Conservation (phyloP, 305 asterid genomes). For the Solanum hybrid region DNA sequence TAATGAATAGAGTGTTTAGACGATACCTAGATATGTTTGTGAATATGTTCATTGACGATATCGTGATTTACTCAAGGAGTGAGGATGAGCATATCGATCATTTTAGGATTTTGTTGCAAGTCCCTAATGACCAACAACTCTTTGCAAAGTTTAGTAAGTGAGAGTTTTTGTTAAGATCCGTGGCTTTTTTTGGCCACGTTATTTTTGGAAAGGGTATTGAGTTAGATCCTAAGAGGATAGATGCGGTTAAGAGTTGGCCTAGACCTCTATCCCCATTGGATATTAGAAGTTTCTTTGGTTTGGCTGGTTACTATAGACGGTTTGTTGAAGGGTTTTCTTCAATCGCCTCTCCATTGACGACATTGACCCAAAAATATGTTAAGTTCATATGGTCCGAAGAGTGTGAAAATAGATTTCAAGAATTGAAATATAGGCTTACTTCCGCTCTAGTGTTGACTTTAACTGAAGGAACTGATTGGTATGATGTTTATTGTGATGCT, state of each 20-base stretch:
- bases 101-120: background rate
- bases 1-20: background rate
- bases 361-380: background rate
- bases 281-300: background rate
- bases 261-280: background rate
- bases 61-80: background rate
- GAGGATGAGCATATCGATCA: background rate
- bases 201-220: background rate
- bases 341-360: background rate
- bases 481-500: no score
- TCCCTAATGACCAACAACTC: background rate
- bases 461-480: no score
- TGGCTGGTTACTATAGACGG: background rate
- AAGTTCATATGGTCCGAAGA: background rate
- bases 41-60: background rate
- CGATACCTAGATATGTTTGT: background rate
- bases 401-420: background rate
- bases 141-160: background rate
- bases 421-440: no score
- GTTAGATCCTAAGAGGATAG: background rate
- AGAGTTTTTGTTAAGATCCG: background rate
- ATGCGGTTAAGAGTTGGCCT: background rate
- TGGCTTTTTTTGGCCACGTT: background rate
- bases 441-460: no score
- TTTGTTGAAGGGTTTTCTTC: background rate